Conservation (phyloP, 441 rosid species). For the Rhodomyrtus psidioides region DNA sequence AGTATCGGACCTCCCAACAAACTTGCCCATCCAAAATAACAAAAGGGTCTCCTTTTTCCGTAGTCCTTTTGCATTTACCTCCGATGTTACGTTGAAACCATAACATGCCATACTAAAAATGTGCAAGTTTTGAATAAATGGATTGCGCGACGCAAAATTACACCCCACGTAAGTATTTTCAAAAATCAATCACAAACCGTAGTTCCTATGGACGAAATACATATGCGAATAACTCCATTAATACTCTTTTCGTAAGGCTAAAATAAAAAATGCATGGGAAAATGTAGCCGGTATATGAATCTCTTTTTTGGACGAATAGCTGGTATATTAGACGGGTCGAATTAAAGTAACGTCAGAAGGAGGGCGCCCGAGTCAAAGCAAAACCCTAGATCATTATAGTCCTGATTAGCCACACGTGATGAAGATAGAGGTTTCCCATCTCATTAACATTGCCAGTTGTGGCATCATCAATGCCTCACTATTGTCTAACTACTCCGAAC, state of each 20-base stretch:
- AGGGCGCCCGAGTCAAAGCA: neutral
- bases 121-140: neutral
- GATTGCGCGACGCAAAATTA: fast-evolving
- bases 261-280: neutral
- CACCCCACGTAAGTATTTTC: neutral
- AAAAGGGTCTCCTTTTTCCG: neutral
- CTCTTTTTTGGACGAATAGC: neutral
- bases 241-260: neutral
- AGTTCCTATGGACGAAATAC: neutral
- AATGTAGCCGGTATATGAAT: neutral
- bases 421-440: neutral
- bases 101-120: neutral
- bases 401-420: neutral
- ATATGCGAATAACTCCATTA: neutral
- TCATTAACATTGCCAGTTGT: neutral
- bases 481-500: neutral
- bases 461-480: neutral
- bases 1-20: too few relatives aligned
- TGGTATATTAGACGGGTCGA: too few relatives aligned
- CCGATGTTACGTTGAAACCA: fast-evolving
- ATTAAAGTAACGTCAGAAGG: neutral
- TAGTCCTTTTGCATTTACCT: neutral
- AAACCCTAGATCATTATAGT: neutral
- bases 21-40: neutral
- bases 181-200: neutral